Base-by-base conservation (phyloP, 768 basidiomycete genomes). In the Lyophyllum decastes region DNA sequence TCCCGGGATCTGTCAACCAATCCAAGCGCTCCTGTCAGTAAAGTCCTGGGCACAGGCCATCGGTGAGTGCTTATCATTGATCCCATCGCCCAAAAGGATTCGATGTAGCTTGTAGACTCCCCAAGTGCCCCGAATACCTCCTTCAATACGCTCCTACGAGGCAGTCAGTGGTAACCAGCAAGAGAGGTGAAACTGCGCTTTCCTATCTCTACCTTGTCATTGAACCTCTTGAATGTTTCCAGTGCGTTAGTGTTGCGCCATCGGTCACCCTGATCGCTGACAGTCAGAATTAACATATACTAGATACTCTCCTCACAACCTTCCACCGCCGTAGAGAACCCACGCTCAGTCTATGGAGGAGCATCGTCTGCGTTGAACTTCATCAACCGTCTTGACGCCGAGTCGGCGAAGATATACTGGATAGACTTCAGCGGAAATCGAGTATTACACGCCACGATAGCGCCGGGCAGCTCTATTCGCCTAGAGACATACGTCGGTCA, bases 271-370 rank as follows among this genome's bases (percentile, higher is more conserved):
- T 11, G 16, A 14, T 3, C 16, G 9, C 10, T 27, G 35, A 51
- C 21, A 12, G 16, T 26, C 9, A 5, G 30, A 30, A 10, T 51
- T 12, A 14, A 11, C 21, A 6, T 21, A 2, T 9, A 10, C 16
- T n/a, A 56, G 49, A 26, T 24, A 9, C 40, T 48, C 34, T 12
- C 5, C 7, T 43, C 56, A 26, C 56, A 33, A 12, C 44, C 22
- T 12, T 41, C 56, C 9, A n/a, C 50, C 21, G 19, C 43, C 3
- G 52, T 47, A 22, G 50, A 34, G 10, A 38, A 38, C 26, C 38
- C 49, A 30, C 49, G 34, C 16, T 43, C 49, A 21, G 50, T 52
- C 2, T 45, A 47, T n/a, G 56, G 56, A 48, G 56, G 56, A 44
- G 8, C 44, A 2, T 14, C 56, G 21, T 26, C 50, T 21, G 21